Percentiles rank a stretch among this genome's conserved stretches.
Evolutionary conservation across 176 grass and related monocot genomes (phyloP).

Genomic region (Saccharum officinarum): DNA sequence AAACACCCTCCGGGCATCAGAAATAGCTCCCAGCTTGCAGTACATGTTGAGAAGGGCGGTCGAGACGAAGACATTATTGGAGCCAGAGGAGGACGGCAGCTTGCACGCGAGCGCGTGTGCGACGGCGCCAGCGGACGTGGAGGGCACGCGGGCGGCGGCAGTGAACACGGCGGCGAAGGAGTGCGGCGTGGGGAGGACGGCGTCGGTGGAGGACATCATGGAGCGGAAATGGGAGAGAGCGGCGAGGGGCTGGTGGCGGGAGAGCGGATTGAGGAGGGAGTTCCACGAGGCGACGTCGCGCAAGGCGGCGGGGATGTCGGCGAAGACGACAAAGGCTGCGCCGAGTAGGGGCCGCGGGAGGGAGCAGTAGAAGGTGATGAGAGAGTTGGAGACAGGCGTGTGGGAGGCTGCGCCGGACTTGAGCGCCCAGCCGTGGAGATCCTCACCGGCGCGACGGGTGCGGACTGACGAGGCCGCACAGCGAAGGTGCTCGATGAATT

Average conservation of each 20-base stretch:
- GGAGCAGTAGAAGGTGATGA: constrained; percentile 66
- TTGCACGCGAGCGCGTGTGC: constrained; percentile 52
- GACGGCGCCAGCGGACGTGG: background rate
- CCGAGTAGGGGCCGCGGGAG: constrained; percentile 41
- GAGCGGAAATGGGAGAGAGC: constrained; percentile 48
- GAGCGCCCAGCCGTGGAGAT: constrained; percentile 60
- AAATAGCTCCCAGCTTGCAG: constrained; percentile 47
- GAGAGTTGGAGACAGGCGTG: constrained; percentile 60
- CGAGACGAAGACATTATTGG: constrained; percentile 48
- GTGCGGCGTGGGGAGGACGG: constrained; percentile 52
- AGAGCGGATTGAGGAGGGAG: constrained; percentile 67
- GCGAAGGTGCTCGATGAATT: constrained; percentile 48
- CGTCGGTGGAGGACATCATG: constrained; percentile 44
- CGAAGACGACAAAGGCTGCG: constrained; percentile 44
- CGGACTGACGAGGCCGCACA: constrained; percentile 3
- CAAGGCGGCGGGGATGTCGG: constrained; percentile 21
- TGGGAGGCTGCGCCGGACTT: constrained; percentile 54
- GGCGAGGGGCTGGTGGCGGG: constrained; percentile 30
- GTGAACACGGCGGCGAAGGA: constrained; percentile 63
- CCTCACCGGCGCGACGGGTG: constrained; percentile 30
- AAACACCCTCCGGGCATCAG: constrained; percentile 59
- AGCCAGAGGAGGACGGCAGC: constrained; percentile 25
- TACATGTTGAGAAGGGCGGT: constrained; percentile 65
- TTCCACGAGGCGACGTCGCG: constrained; percentile 70
- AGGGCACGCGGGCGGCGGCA: constrained; percentile 33